A percentile compares a stretch with the other conserved stretches of the same genome.
Evolutionary conservation across 768 basidiomycete species (phyloP).

Genomic region (Phylloporus arenicola): DNA sequence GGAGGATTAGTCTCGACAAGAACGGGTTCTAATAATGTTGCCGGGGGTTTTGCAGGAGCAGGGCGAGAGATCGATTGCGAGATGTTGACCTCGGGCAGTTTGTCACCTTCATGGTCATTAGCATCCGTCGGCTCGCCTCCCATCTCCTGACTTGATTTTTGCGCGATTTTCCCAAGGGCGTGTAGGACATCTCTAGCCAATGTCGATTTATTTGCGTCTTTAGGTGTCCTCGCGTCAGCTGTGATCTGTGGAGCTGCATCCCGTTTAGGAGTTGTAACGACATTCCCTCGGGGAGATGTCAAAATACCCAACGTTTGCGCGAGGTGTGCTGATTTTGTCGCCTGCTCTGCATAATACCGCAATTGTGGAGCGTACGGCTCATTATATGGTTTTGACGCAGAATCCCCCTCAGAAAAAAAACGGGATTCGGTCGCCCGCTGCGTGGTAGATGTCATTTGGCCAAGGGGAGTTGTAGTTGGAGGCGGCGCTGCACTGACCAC

Average conservation of each 20-base stretch:
- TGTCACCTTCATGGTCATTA: neutral
- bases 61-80: neutral
- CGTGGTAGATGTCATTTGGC: neutral
- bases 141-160: conserved; percentile 6
- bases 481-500: neutral
- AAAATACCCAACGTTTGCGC: conserved; percentile 1
- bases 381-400: neutral
- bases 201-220: conserved; percentile 43
- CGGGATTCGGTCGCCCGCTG: neutral
- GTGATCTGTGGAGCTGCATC: neutral
- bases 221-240: conserved; percentile 22
- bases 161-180: conserved; percentile 37
- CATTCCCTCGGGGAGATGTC: neutral
- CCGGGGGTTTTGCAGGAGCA: neutral
- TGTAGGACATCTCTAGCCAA: conserved; percentile 55
- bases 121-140: neutral
- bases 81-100: neutral
- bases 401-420: neutral
- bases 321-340: conserved; percentile 5
- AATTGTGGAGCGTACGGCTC: conserved; percentile 10
- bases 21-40: neutral
- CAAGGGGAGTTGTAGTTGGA: neutral
- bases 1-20: neutral
- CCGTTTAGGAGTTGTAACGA: conserved; percentile 8
- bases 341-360: conserved; percentile 21